Percentiles rank a stretch among this genome's conserved stretches.
Conservation (phyloP, 129 eudicot genomes). For the Arctium minus region DNA sequence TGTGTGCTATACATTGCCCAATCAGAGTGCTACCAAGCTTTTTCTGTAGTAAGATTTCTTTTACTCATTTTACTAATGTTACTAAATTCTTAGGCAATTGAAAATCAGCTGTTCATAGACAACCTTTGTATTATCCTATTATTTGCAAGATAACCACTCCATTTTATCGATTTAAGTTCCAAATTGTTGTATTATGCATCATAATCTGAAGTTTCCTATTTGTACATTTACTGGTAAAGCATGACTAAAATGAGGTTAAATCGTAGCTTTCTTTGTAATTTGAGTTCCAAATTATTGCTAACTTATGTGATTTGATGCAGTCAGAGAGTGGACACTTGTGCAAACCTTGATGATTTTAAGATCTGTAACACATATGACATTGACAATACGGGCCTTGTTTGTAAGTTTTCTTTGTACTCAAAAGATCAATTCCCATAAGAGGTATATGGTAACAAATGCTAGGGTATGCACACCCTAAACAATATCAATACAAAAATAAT, state of each 20-base stretch:
- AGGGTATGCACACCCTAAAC: background rate
- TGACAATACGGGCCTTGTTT: slow-evolving; percentile 96
- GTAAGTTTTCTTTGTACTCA: slow-evolving; percentile 51
- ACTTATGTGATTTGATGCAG: slow-evolving; percentile 39
- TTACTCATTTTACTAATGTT: background rate
- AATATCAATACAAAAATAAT: background rate
- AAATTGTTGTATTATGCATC: background rate
- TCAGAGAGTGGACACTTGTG: slow-evolving; percentile 65
- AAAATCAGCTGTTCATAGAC: background rate
- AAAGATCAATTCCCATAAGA: slow-evolving; percentile 5
- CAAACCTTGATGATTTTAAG: slow-evolving; percentile 68
- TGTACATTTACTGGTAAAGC: background rate
- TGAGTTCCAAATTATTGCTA: background rate
- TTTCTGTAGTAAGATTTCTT: slow-evolving; percentile 45
- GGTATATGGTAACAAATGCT: background rate
- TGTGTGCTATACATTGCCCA: slow-evolving; percentile 69
- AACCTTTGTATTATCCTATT: background rate
- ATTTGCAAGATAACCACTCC: background rate
- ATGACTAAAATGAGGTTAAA: background rate
- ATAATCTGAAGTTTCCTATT: background rate
- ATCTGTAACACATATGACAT: slow-evolving; percentile 77
- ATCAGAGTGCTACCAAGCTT: slow-evolving; percentile 41
- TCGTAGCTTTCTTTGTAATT: background rate
- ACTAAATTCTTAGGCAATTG: background rate
- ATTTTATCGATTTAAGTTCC: background rate